Base-by-base conservation (phyloP, 352 stramenopile genomes). In the Pythium scleroteichum region DNA sequence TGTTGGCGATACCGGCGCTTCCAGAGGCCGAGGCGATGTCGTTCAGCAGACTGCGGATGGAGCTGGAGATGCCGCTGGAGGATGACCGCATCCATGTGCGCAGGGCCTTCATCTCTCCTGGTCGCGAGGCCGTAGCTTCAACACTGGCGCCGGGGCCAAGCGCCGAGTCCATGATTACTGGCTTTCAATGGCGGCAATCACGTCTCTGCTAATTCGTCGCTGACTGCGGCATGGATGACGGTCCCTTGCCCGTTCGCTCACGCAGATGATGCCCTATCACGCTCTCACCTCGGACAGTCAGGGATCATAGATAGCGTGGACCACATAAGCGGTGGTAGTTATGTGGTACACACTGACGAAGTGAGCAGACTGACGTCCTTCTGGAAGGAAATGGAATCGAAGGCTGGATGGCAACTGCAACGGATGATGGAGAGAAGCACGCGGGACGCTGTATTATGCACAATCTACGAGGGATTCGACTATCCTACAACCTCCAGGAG, bases 41-140 rank as follows among this genome's bases (percentile, higher is more conserved):
- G 19, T 56, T 33, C 3, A 66, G 49, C n/a, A 66, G 20, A 6
- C 17, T 50, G 16, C 40, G 0, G 33, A 66, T 66, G 12, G 49
- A 55, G n/a, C 27, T 17, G 6, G 35, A 50, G 8, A 66, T 42
- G 49, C 41, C 26, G 32, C 24, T 44, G 13, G 41, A 60, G 26
- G 39, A 20, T 24, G 59, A 40, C 5, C 19, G 26, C 22, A 45
- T 64, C 32, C 23, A 44, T 7, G 45, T 29, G 27, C 24, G 59
- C 1, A 53, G 22, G 3, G 20, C 1, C 45, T 53, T 63, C 3
- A 24, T 39, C 12, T 44, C 29, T 24, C 20, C 47, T 20, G 38
- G 38, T 44, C 38, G 38, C 17, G 38, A 44, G 38, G 38, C 38
- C 13, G 38, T n/a, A n/a, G 13, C 38, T 17, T 44, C 38, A 44